Base-by-base conservation (phyloP, 768 basidiomycete species). In the Lactifluus volemus region DNA sequence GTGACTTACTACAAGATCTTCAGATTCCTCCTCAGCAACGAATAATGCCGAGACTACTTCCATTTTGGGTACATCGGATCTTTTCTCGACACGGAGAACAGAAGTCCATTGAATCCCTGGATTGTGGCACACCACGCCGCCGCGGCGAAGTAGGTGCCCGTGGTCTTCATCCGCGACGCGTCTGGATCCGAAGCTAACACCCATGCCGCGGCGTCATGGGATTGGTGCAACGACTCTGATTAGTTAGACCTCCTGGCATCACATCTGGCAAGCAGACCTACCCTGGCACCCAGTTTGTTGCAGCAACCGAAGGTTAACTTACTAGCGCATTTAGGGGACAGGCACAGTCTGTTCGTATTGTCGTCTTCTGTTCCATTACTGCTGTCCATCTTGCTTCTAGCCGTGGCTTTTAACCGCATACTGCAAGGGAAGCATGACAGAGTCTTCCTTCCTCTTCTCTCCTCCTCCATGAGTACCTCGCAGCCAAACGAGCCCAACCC, bases 301-400 rank as follows among this genome's bases (percentile, higher is more conserved):
- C 17, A 15, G 6, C 1, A 15, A 41, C 12, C 15, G 5, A 6
- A 14, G 17, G 41, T 14, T 7, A 17, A 15, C 11, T 5, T 17
- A 41, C 41, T 36, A 39, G 39, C 12, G 12, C 12, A 45, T 7
- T 9, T 10, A 21, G 17, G 3, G 4, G 41, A 45, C 38, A 62
- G 61, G 61, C n/a, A 62, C 61, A 14, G 38, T 2, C 5, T 11
- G 38, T 25, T 1, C 15, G 45, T 25, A 9, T 15, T 8, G 21
- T 25, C 12, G 4, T 11, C 25, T 0, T 21, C n/a, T 34, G 5
- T 61, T 61, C 60, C 60, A 61, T 61, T 57, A 10, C 60, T 51
- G 19, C 60, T 62, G 61, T 57, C 55, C 29, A 42, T 21, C 9
- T 10, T 2, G 15, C 45, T 6, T 32, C 17, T 44, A 15, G 7